Evolutionary conservation across 2,329 filamentous ascomycete genomes (phyloP), one percentile per base, ranked within the genome.

Genomic region (Hypoxylon sp.): DNA sequence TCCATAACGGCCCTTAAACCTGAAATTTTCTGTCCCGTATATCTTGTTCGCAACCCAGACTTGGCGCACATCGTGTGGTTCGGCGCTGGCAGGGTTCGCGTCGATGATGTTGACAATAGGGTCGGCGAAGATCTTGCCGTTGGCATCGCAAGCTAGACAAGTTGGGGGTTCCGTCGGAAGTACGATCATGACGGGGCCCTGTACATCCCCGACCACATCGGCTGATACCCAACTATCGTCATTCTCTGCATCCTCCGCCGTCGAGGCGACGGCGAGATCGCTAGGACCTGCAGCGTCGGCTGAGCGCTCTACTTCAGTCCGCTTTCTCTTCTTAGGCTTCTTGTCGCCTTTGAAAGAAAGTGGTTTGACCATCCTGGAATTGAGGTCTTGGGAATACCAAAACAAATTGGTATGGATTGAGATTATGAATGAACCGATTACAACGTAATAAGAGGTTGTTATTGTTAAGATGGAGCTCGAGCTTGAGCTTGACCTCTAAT

Each of bases 281-380:
- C 72, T 82, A 69, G 75, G 74, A 45, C 75, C 79, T 53, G 75
- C 80, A 78, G 28, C 83, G 80, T 65, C 84, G 82, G 62, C 38
- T 1, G 67, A 65, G 2, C 64, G 55, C 46, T 88, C 84, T 46
- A 82, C 82, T 57, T 84, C 83, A 51, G 86, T 81, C 73, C 92
- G 89, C 86, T 97, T 98, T 79, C 93, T 88, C 85, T 98, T 98
- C 81, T 96, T 97, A 65, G 88, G 83, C 82, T 96, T 96, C 81
- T 97, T 98, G 82, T 99, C 96, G 84, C 96, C 96, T 82, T 99
- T 99, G 86, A 99, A 99, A 52, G 89, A 86, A 64, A 99, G 87
- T 51, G 95, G 90, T 79, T 97, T 98, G 74, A 97, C 91, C 92
- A 96, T 96, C 68, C 71, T 81, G 73, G 48, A 67, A 62, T 61